Evolutionary conservation across 352 stramenopile genomes (phyloP).

Genomic region (Globisporangium carolinianum): DNA sequence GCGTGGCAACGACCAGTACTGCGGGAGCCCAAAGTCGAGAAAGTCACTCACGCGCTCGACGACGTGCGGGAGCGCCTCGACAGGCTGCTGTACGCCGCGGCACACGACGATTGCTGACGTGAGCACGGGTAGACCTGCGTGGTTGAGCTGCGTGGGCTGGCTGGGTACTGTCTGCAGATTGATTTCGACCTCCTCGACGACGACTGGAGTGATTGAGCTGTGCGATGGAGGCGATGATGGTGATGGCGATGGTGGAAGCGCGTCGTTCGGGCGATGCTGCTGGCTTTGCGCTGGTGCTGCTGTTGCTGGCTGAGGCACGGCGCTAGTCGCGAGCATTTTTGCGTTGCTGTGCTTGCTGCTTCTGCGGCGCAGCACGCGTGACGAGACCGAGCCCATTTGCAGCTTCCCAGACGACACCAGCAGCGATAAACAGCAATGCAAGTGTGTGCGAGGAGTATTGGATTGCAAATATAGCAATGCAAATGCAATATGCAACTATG

Average conservation of each 20-base stretch:
- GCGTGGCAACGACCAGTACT: conserved; percentile 9
- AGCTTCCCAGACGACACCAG: too few species aligned
- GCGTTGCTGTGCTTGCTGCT: too few species aligned
- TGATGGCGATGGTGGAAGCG: neutral
- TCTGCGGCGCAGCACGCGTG: too few species aligned
- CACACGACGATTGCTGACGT: conserved; percentile 8
- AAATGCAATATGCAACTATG: too few species aligned
- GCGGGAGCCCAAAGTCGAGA: conserved; percentile 9
- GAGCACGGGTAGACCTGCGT: conserved; percentile 6
- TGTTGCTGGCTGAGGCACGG: neutral
- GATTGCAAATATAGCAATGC: too few species aligned
- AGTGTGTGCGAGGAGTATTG: too few species aligned
- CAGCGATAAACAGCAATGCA: too few species aligned
- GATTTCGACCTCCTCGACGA: too few species aligned
- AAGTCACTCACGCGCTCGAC: conserved; percentile 13
- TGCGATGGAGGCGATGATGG: neutral
- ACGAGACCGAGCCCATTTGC: too few species aligned
- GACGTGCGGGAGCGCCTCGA: conserved; percentile 9
- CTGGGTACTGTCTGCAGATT: neutral
- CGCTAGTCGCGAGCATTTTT: too few species aligned
- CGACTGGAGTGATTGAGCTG: too few species aligned
- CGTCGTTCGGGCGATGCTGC: neutral
- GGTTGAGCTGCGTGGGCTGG: conserved; percentile 3
- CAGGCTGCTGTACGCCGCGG: conserved; percentile 4
- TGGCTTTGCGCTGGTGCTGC: neutral